phyloP scores from a whole-genome alignment of 768 basidiomycete species.

The Termitomyces titanicus region DNA sequence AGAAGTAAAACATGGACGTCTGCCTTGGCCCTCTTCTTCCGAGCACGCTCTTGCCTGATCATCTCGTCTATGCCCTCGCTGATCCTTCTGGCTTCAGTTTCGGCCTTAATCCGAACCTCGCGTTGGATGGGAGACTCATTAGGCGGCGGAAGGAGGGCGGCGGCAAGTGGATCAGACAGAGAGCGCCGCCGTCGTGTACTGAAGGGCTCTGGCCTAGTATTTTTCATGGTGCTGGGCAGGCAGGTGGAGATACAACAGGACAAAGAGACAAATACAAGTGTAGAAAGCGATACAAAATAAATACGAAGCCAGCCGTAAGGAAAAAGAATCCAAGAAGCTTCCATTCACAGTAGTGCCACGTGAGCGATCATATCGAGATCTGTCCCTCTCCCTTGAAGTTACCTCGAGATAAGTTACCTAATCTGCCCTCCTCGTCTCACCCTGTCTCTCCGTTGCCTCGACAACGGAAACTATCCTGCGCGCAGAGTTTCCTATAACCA shows the following conservation, averaged over 20 bases:
- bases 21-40: conserved; percentile 54
- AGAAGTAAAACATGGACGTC: conserved; percentile 77
- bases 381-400: conserved; percentile 6
- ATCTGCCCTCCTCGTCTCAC: neutral
- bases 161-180: conserved; percentile 68
- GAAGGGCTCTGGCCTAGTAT: conserved; percentile 28
- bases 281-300: conserved; percentile 17
- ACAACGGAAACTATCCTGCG: neutral
- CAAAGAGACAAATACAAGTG: conserved; percentile 14
- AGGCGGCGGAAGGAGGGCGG: conserved; percentile 62
- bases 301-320: conserved; percentile 15
- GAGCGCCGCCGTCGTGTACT: conserved; percentile 30
- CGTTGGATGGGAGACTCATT: conserved; percentile 70
- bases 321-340: conserved; percentile 21
- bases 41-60: conserved; percentile 62
- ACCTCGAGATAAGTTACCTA: too few relatives aligned
- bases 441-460: neutral
- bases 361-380: conserved; percentile 21
- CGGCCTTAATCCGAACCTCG: conserved; percentile 59
- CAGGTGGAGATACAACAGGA: conserved; percentile 18
- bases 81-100: conserved; percentile 67
- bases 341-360: conserved; percentile 20
- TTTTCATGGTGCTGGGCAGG: conserved; percentile 33
- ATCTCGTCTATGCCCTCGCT: conserved; percentile 80
- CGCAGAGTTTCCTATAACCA: neutral